Evolutionary conservation across 805 yeast species (phyloP).

Genomic region (Pichia membranifaciens): DNA sequence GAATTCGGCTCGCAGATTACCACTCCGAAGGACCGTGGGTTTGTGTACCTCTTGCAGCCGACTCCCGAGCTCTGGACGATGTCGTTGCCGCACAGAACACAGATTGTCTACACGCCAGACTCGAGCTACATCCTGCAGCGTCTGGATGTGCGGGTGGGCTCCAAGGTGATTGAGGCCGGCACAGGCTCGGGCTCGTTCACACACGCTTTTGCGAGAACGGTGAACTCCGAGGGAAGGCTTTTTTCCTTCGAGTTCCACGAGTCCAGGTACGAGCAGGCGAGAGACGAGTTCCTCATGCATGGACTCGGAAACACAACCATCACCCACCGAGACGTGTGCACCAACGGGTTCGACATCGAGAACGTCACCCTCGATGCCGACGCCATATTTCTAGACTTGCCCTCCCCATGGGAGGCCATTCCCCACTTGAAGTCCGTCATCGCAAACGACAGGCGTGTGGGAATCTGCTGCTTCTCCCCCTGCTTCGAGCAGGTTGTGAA

Average conservation of each 20-base stretch:
- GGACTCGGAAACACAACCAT: constrained; percentile 53
- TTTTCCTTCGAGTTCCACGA: constrained; percentile 91
- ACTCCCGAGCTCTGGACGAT: constrained; percentile 94
- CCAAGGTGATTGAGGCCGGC: constrained; percentile 90
- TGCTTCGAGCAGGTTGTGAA: constrained; percentile 95
- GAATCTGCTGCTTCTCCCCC: constrained; percentile 93
- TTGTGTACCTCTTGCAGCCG: constrained; percentile 82
- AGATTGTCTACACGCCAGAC: constrained; percentile 94
- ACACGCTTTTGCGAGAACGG: constrained; percentile 84
- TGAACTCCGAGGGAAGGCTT: constrained; percentile 52
- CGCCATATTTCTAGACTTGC: constrained; percentile 82
- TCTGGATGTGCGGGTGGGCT: constrained; percentile 64
- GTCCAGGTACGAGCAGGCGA: constrained; percentile 74
- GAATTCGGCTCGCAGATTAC: constrained; percentile 82
- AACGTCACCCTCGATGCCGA: constrained; percentile 49
- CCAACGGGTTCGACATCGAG: constrained; percentile 65
- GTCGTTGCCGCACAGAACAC: constrained; percentile 96
- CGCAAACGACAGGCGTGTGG: constrained; percentile 45
- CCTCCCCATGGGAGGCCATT: constrained; percentile 96
- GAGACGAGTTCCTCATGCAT: constrained; percentile 68
- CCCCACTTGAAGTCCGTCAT: constrained; percentile 62
- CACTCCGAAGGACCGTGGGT: constrained; percentile 65
- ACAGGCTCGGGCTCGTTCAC: constrained; percentile 97
- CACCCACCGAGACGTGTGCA: constrained; percentile 91
- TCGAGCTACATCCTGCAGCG: constrained; percentile 86